Evolutionary conservation across 306 rosid genomes (phyloP), one percentile per base, ranked within the genome.

Genomic region (Crotalaria pallida): DNA sequence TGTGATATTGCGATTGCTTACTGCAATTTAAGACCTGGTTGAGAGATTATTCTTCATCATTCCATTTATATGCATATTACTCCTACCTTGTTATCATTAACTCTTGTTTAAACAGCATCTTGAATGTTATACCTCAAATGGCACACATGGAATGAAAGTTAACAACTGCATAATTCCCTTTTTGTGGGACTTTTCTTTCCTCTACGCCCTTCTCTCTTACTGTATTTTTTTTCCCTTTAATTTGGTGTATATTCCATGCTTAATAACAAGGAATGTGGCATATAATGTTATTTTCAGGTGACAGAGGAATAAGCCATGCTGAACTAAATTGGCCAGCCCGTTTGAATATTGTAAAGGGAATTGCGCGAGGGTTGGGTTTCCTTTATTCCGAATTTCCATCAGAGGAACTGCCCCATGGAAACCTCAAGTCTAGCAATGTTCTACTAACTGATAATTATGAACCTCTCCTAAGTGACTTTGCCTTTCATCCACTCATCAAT

Each of bases 381-480:
- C 85, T 94, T 1, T 85, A 85, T 13, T 3, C 82, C 0, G 95
- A 84, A 41, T 88, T 86, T 55, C 58, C 82, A 2, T 41, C 77
- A 11, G 76, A 78, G 33, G 97, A 91, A 0, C 72, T 91, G 1
- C 99, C 99, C 6, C 99, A 94, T 73, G 99, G 99, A 38, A 94
- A 91, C 59, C 92, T 94, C 2, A 94, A 94, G 72, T 94, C 99
- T 2, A 87, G 99, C 91, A 94, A 94, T 40, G 81, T 94, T 34
- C 80, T 94, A 0, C 66, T 94, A n/a, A 11, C 48, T 10, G 82
- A 91, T 0, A 70, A 66, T 10, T 84, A 87, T 7, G 95, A 94
- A 29, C 86, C 99, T 7, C 82, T 91, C 36, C 83, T 94, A 0
- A 73, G 75, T 23, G 99, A 94, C 87, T 94, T 76, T 41, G 92